Evolutionary conservation across 192 early-diverging fungal species (phyloP).

Genomic region (Dissophora ornata): DNA sequence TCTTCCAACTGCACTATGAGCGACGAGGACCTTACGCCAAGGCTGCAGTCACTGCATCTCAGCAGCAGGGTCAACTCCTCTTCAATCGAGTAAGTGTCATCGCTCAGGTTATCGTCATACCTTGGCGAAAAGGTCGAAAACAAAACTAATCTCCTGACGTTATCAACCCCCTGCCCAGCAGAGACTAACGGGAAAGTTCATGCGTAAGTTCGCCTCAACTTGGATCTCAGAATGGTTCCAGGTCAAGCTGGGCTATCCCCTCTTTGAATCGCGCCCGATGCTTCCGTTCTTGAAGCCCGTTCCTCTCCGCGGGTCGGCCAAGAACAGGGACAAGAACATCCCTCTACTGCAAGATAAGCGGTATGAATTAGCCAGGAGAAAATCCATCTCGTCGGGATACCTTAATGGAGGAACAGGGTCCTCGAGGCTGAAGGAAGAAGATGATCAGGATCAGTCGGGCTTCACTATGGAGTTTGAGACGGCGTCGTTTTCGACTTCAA

Average conservation of each 20-base stretch:
- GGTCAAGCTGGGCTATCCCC: slow-evolving; percentile 18
- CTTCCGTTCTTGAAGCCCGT: slow-evolving; percentile 29
- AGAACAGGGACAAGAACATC: slow-evolving; percentile 25
- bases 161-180: no score
- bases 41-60: slow-evolving; percentile 17
- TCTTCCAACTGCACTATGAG: slow-evolving; percentile 37
- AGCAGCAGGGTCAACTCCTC: slow-evolving; percentile 31
- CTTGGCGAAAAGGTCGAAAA: no score
- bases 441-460: background rate
- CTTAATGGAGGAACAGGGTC: background rate
- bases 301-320: slow-evolving; percentile 13
- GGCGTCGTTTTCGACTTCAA: slow-evolving; percentile 12
- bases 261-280: slow-evolving; percentile 32
- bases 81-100: slow-evolving; percentile 31
- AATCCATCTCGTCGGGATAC: slow-evolving; percentile 41
- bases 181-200: slow-evolving; percentile 38
- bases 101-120: background rate
- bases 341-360: slow-evolving; percentile 31
- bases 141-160: no score
- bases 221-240: slow-evolving; percentile 18
- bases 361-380: slow-evolving; percentile 27
- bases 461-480: slow-evolving; percentile 17
- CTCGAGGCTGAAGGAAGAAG: background rate
- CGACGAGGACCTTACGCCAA: slow-evolving; percentile 33
- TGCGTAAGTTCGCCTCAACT: slow-evolving; percentile 33